phyloP scores from a whole-genome alignment of 305 asterid genomes.

The Stenogyne calaminthoides region DNA sequence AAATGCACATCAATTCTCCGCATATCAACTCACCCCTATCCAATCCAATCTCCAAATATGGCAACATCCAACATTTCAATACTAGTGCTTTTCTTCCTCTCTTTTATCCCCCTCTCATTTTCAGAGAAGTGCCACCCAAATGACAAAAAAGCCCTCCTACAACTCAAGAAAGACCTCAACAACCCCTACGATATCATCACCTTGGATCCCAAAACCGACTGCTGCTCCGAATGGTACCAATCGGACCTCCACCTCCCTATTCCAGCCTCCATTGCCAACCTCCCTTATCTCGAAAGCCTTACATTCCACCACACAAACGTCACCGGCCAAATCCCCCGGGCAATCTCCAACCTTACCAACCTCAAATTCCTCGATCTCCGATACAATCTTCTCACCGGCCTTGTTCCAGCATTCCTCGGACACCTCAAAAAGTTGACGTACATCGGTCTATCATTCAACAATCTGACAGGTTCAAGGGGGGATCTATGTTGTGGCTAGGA shows the following conservation, averaged over 20 bases:
- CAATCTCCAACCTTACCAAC: constrained; percentile 36
- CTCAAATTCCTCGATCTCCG: constrained; percentile 30
- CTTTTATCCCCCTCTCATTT: background rate
- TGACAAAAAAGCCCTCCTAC: constrained; percentile 41
- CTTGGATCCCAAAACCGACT: constrained; percentile 35
- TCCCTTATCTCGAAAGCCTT: constrained; percentile 34
- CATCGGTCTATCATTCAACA: constrained; percentile 33
- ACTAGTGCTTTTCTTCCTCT: constrained; percentile 10
- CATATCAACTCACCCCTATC: background rate
- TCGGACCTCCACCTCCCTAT: constrained; percentile 36
- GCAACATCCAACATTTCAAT: background rate
- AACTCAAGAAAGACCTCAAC: constrained; percentile 37
- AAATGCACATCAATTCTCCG: no score
- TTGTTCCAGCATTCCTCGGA: constrained; percentile 42
- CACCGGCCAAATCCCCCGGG: constrained; percentile 38
- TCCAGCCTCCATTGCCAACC: constrained; percentile 39
- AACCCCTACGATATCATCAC: constrained; percentile 21
- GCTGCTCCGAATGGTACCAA: constrained; percentile 35
- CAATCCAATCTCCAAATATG: background rate
- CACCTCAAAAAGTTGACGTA: constrained; percentile 32
- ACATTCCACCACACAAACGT: constrained; percentile 24
- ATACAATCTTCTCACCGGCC: constrained; percentile 35
- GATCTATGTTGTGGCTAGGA: no score
- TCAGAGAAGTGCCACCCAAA: constrained; percentile 36
- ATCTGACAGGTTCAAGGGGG: constrained; percentile 21